Percentiles rank a stretch among this genome's conserved stretches.
phyloP scores from a whole-genome alignment of 129 eudicot genomes.

The Centrapalus pauciflorus region DNA sequence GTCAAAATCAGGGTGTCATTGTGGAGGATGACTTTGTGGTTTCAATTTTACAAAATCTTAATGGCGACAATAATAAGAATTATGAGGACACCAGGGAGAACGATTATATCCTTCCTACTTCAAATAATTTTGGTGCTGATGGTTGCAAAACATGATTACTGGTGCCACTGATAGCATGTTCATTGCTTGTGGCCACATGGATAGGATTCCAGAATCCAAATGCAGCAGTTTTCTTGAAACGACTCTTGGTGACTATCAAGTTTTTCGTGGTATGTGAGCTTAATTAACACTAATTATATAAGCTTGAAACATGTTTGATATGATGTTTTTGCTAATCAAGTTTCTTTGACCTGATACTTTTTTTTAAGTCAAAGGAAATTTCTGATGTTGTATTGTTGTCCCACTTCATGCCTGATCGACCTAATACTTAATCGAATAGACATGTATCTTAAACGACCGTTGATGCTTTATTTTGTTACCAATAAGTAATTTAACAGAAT shows the following conservation, averaged over 20 bases:
- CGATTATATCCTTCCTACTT: not conserved
- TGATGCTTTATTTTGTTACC: no score
- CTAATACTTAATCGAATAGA: not conserved
- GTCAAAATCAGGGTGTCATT: slow-evolving; percentile 13
- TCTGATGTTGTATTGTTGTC: not conserved
- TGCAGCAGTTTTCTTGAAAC: not conserved
- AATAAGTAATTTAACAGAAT: no score
- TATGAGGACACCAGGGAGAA: slow-evolving; percentile 5
- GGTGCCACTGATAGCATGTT: no score
- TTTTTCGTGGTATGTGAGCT: not conserved
- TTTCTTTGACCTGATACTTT: no score
- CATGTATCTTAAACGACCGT: not conserved
- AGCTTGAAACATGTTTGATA: not conserved
- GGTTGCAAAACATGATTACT: not conserved
- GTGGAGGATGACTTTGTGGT: slow-evolving; percentile 49
- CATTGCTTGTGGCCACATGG: not conserved
- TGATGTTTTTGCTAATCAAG: not conserved
- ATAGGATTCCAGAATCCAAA: not conserved
- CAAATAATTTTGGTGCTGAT: slow-evolving; percentile 8
- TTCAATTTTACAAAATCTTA: slow-evolving; percentile 37
- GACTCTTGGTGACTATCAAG: not conserved
- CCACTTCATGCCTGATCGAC: not conserved
- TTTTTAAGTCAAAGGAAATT: not conserved
- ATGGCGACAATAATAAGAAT: not conserved
- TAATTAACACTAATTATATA: not conserved